Evolutionary conservation across 345 rosid species (phyloP), one percentile per base, ranked within the genome.

Genomic region (Turritis glabra): DNA sequence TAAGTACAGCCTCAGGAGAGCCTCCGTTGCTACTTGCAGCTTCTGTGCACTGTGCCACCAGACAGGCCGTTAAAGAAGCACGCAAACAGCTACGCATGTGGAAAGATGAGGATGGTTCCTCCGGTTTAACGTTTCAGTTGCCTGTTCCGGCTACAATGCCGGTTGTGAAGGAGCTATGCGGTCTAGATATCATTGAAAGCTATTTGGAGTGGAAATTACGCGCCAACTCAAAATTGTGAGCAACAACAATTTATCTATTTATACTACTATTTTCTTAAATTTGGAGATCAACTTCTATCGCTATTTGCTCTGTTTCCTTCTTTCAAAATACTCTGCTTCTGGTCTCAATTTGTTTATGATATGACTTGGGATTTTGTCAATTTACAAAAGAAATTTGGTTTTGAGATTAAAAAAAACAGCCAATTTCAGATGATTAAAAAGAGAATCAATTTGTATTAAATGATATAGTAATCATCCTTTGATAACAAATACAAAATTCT

Each of bases 121-220:
- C 48, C 0, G 69, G 37, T 62, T 33, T 79, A n/a, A 26, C 17
- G 23, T 86, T 90, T 83, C 76, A 83, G 58, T 77, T 94, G 79
- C 83, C 75, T 32, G 95, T 88, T 57, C 98, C 97, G 0, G 98
- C 97, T 60, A 89, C 88, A 11, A 87, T 93, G 98, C 91, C 88
- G 1, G 74, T 75, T 3, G 95, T 91, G 62, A 94, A 88, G 84
- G 87, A 84, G 76, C 84, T 80, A 22, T 89, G 97, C 25, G 96
- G 97, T 46, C 80, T 89, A 5, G 88, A 88, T 69, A 79, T 54
- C 21, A 87, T 89, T 48, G 90, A 93, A 84, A 85, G 64, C 54
- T 88, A 89, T 82, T 50, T 93, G 46, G 51, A 81, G 38, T 82
- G 87, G 89, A 76, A 60, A 72, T 27, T 43, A 38, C 5, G 14